Percentiles rank a stretch among this genome's conserved stretches.
Conservation (phyloP, 176 grass and related monocot species). For the Thinopyrum elongatum region DNA sequence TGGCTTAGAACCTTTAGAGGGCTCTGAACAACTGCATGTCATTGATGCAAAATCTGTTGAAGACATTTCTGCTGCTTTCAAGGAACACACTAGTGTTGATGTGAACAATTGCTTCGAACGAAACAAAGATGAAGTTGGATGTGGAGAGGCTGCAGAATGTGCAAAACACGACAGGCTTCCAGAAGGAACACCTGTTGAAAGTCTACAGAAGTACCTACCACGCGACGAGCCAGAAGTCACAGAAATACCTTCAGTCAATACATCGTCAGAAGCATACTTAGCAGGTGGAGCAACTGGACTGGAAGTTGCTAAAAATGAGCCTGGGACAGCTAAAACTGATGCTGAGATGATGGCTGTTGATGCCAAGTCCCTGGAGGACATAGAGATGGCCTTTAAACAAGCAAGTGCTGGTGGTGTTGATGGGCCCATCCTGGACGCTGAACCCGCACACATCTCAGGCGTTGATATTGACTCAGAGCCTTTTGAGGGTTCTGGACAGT, state of each 20-base stretch:
- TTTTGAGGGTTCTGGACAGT: slow-evolving; percentile 2
- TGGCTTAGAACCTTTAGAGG: slow-evolving; percentile 12
- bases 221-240: slow-evolving; percentile 14
- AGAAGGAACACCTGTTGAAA: slow-evolving; percentile 19
- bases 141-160: slow-evolving; percentile 8
- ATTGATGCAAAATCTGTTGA: slow-evolving; percentile 71
- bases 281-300: slow-evolving; percentile 21
- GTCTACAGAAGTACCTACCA: neutral
- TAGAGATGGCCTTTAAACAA: slow-evolving; percentile 51
- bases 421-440: slow-evolving; percentile 22
- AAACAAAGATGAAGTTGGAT: slow-evolving; percentile 1
- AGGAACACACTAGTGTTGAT: slow-evolving; percentile 18
- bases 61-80: slow-evolving; percentile 50
- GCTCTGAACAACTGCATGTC: slow-evolving; percentile 32
- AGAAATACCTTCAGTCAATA: slow-evolving; percentile 14
- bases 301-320: neutral
- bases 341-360: slow-evolving; percentile 49
- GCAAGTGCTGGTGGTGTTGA: slow-evolving; percentile 34
- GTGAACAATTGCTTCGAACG: slow-evolving; percentile 30
- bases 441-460: neutral
- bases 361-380: slow-evolving; percentile 58
- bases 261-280: slow-evolving; percentile 3
- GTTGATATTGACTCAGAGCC: slow-evolving; percentile 22
- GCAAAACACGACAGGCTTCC: neutral
- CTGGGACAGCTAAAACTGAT: slow-evolving; percentile 4